A percentile compares a stretch with the other conserved stretches of the same genome.
Conservation (phyloP, 1,284 basidiomycete species). For the Microbotryomycetes sp. region DNA sequence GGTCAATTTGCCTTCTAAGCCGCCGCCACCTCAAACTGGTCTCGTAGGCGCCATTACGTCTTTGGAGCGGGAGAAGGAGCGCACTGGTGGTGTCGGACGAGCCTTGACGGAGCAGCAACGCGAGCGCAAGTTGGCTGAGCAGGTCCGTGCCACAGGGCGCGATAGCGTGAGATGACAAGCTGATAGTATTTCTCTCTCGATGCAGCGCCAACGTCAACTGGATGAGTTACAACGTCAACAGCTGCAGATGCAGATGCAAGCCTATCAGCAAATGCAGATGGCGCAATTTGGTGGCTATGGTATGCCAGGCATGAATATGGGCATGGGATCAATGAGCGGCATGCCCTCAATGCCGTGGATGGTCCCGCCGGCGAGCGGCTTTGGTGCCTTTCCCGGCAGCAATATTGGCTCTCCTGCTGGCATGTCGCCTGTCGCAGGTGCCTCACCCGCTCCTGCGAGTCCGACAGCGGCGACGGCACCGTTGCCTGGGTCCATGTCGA, state of each 20-base stretch:
- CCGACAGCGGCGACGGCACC: not conserved
- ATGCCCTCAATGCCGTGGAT: conserved; percentile 39
- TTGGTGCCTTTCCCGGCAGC: not conserved
- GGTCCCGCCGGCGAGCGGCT: not conserved
- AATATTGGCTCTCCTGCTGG: not conserved
- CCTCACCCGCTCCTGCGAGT: too few relatives aligned
- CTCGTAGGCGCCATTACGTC: conserved; percentile 91
- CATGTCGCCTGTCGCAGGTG: not conserved
- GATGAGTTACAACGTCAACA: conserved; percentile 84
- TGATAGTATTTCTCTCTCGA: conserved; percentile 40
- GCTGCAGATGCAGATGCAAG: conserved; percentile 41
- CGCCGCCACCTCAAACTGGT: conserved; percentile 89
- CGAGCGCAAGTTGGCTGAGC: conserved; percentile 67
- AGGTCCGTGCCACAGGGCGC: not conserved
- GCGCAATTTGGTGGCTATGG: conserved; percentile 47
- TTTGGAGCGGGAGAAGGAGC: conserved; percentile 87
- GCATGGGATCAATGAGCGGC: conserved; percentile 10
- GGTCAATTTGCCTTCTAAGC: conserved; percentile 88
- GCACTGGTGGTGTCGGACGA: conserved; percentile 89
- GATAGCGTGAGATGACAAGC: not conserved
- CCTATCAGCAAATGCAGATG: conserved; percentile 53
- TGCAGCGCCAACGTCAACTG: conserved; percentile 84
- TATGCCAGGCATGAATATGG: conserved; percentile 51
- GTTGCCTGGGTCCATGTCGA: not conserved
- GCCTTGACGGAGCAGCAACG: conserved; percentile 89